Conservation (phyloP, 1,284 basidiomycete genomes). For the Ustilago shanxiensis region DNA sequence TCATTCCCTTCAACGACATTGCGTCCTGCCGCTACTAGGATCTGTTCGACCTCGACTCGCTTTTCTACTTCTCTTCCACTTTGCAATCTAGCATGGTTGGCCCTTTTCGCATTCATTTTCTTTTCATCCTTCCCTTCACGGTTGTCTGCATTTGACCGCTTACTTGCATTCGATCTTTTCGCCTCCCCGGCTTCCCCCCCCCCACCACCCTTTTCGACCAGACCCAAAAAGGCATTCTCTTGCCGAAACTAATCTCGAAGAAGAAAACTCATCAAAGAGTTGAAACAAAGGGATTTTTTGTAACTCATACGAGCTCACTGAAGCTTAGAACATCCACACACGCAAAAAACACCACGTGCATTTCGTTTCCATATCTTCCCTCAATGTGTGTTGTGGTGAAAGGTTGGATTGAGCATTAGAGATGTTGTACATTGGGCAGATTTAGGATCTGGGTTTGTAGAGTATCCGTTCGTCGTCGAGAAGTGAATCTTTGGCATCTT, state of each 20-base stretch:
- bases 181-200: slow-evolving; percentile 2
- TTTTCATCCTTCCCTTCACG: not conserved
- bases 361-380: slow-evolving; percentile 10
- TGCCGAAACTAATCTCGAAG: not conserved
- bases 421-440: no score
- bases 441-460: slow-evolving; percentile 44
- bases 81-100: no score
- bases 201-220: slow-evolving; percentile 25
- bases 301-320: slow-evolving; percentile 35
- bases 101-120: not conserved
- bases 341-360: slow-evolving; percentile 25
- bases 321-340: not conserved
- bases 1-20: not conserved
- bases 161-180: slow-evolving; percentile 2
- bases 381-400: not conserved
- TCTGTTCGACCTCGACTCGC: no score
- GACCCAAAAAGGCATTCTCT: slow-evolving; percentile 39
- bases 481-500: slow-evolving; percentile 26
- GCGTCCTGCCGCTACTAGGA: no score
- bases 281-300: slow-evolving; percentile 25
- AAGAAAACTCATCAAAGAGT: not conserved
- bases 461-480: slow-evolving; percentile 27
- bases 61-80: no score
- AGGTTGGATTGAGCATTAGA: no score
- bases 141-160: not conserved